phyloP scores from a whole-genome alignment of 1,139 yeast species.

The Taphrina deformans region DNA sequence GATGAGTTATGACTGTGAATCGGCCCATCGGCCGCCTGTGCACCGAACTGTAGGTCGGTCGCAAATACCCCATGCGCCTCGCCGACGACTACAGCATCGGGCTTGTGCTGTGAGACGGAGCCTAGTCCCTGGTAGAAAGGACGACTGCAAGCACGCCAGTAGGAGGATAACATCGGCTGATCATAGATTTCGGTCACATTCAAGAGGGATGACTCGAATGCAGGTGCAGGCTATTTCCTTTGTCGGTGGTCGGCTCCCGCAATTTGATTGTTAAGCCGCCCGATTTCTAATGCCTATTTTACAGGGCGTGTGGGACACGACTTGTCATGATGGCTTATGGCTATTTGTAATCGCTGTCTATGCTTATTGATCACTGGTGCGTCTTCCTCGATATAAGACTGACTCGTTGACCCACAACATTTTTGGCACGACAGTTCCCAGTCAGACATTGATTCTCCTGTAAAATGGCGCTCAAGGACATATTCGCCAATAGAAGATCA shows the following conservation, averaged over 20 bases:
- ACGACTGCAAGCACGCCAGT: too few species aligned
- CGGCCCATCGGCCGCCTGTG: not conserved
- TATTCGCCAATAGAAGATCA: not conserved
- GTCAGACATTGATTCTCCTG: too few species aligned
- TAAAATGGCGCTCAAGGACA: constrained; percentile 1
- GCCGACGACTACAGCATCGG: not conserved
- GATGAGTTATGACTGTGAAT: not conserved
- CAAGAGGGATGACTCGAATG: too few species aligned
- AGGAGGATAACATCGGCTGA: too few species aligned
- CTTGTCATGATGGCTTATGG: not conserved
- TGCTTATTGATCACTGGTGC: too few species aligned
- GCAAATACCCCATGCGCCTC: too few species aligned
- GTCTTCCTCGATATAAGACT: too few species aligned
- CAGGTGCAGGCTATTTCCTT: not conserved
- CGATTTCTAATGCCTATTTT: not conserved
- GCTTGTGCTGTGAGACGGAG: too few species aligned
- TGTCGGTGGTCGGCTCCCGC: not conserved
- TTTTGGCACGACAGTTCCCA: too few species aligned
- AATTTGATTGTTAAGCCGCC: not conserved
- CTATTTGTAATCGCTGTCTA: not conserved
- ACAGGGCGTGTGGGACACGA: not conserved
- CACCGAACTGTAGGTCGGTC: not conserved
- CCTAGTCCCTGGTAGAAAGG: too few species aligned
- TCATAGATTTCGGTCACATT: too few species aligned
- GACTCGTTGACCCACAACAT: too few species aligned